Conservation (phyloP, 768 basidiomycete species). For the Trametes meyenii region DNA sequence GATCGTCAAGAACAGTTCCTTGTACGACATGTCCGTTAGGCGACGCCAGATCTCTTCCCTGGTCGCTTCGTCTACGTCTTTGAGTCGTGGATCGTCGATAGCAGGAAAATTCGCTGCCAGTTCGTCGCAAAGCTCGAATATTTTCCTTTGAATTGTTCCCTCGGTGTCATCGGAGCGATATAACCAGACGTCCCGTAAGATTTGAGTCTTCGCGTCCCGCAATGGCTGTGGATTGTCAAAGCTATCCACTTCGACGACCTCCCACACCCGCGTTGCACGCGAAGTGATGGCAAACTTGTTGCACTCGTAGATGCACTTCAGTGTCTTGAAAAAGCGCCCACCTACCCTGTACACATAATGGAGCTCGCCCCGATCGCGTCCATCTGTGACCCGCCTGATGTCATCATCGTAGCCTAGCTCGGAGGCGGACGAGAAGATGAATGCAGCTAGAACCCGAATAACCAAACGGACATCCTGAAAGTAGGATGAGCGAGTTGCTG, state of each 20-base stretch:
- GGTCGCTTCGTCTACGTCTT: constrained; percentile 5
- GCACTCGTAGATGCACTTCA: neutral
- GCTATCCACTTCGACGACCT: constrained; percentile 10
- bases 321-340: constrained; percentile 5
- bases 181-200: constrained; percentile 6
- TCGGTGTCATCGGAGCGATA: neutral
- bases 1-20: constrained; percentile 7
- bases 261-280: neutral
- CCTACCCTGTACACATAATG: constrained; percentile 1
- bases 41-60: neutral
- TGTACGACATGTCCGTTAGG: constrained; percentile 3
- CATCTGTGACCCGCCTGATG: neutral
- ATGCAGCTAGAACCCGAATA: neutral
- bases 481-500: no score
- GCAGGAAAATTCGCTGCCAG: neutral
- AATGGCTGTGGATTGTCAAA: neutral
- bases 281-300: neutral
- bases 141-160: constrained; percentile 3
- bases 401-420: constrained; percentile 7
- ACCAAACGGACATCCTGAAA: constrained; percentile 5
- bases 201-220: no score
- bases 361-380: neutral
- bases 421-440: constrained; percentile 2
- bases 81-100: neutral
- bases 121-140: constrained; percentile 7